phyloP scores from a whole-genome alignment of 306 rosid species.

The Morella rubra region DNA sequence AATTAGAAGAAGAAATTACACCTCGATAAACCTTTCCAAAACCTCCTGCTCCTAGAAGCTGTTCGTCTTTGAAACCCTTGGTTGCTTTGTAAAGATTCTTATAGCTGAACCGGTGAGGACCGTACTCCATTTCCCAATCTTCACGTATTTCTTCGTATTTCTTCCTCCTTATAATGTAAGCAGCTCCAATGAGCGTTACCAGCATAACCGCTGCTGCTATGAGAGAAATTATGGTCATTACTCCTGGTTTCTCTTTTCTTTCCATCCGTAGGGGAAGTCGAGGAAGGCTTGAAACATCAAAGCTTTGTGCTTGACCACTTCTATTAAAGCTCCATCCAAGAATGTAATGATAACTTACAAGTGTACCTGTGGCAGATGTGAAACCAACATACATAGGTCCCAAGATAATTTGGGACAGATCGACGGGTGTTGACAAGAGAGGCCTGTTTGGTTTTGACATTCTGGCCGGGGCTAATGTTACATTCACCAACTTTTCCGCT shows the following conservation, averaged over 20 bases:
- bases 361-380: slow-evolving; percentile 31
- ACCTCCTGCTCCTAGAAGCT: neutral
- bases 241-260: neutral
- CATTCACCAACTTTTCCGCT: neutral
- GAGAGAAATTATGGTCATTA: neutral
- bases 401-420: neutral
- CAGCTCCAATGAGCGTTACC: too few relatives aligned
- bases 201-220: too few relatives aligned
- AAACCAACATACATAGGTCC: slow-evolving; percentile 39
- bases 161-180: too few relatives aligned
- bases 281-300: slow-evolving; percentile 13
- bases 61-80: too few relatives aligned
- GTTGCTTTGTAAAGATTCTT: too few relatives aligned
- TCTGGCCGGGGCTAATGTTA: slow-evolving; percentile 22
- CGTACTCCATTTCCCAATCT: too few relatives aligned
- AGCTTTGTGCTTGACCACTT: slow-evolving; percentile 34
- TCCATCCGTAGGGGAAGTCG: neutral
- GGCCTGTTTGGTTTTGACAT: slow-evolving; percentile 24
- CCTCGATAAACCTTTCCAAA: slow-evolving; percentile 45
- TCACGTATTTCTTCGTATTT: too few relatives aligned
- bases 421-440: slow-evolving; percentile 12
- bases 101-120: too few relatives aligned
- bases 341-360: slow-evolving; percentile 24
- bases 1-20: slow-evolving; percentile 14
- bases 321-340: slow-evolving; percentile 39